phyloP scores from a whole-genome alignment of 352 stramenopile species.

The Proteromonas lacertae region DNA sequence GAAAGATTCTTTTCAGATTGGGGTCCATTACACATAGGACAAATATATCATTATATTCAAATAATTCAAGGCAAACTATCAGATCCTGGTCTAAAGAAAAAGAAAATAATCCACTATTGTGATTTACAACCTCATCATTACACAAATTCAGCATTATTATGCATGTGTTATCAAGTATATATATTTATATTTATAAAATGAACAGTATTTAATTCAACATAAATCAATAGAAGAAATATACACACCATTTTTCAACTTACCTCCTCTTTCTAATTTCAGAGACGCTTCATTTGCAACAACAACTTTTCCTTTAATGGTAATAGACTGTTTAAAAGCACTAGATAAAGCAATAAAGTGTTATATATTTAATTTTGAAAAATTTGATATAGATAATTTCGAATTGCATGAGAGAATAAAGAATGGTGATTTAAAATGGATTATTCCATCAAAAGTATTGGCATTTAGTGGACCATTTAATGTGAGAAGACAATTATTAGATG shows the following conservation, averaged over 20 bases:
- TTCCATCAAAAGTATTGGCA: constrained; percentile 69
- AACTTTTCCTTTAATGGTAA: constrained; percentile 1
- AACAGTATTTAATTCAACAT: constrained; percentile 4
- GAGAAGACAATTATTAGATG: constrained; percentile 24
- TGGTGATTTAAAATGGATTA: constrained; percentile 84
- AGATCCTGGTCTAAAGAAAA: constrained; percentile 9
- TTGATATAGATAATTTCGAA: neutral
- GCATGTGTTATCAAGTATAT: constrained; percentile 44
- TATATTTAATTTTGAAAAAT: no score
- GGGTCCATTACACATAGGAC: constrained; percentile 71
- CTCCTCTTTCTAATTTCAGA: neutral
- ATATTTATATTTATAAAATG: constrained; percentile 40
- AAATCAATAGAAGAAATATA: neutral
- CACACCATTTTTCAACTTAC: neutral
- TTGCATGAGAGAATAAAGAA: constrained; percentile 27
- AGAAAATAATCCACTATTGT: constrained; percentile 54
- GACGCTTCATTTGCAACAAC: constrained; percentile 1
- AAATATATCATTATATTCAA: constrained; percentile 62
- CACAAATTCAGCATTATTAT: constrained; percentile 60
- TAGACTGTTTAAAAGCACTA: neutral
- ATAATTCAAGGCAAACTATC: constrained; percentile 39
- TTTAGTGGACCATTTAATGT: constrained; percentile 72
- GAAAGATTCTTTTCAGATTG: constrained; percentile 96
- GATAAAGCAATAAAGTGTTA: neutral
- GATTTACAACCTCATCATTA: constrained; percentile 29